These are phyloP conservation scores for Globomyces pollinis-pini DNA, from an alignment of 192 early-diverging fungal genomes.

Conservation along the genomic window DNA sequence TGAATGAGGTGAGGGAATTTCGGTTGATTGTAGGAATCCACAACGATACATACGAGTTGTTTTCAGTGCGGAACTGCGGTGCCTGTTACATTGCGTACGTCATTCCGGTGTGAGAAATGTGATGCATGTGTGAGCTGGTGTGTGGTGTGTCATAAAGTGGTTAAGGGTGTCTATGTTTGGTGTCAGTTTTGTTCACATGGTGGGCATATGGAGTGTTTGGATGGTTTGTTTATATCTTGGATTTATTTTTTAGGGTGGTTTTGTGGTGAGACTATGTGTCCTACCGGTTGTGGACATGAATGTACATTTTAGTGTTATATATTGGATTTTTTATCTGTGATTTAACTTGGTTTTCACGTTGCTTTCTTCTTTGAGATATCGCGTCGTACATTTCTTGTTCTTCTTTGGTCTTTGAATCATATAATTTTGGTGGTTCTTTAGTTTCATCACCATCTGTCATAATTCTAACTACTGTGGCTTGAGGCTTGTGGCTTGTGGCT, in stretches of 20 bases:
- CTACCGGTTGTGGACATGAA: conserved; percentile 67
- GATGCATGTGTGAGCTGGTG: conserved; percentile 53
- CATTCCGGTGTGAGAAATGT: conserved; percentile 67
- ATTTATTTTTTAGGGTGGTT: conserved; percentile 57
- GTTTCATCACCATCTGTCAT: too few relatives aligned
- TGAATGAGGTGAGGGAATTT: too few relatives aligned
- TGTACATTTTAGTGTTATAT: conserved; percentile 40
- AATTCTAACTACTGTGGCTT: too few relatives aligned
- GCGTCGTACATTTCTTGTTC: too few relatives aligned
- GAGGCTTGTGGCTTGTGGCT: too few relatives aligned
- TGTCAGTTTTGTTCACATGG: conserved; percentile 77
- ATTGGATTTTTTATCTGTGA: too few relatives aligned
- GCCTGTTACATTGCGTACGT: conserved; percentile 26
- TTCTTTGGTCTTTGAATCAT: too few relatives aligned
- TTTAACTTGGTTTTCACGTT: too few relatives aligned
- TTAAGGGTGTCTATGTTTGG: conserved; percentile 67
- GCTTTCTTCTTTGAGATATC: too few relatives aligned
- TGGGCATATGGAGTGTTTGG: conserved; percentile 64
- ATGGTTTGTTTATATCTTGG: conserved; percentile 9
- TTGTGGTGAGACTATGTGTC: conserved; percentile 46
- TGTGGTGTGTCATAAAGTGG: conserved; percentile 64
- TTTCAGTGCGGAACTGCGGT: conserved; percentile 60
- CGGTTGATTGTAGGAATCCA: too few relatives aligned
- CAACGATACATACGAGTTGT: conserved; percentile 63
- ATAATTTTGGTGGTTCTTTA: too few relatives aligned